These are phyloP conservation scores for Colletotrichum godetiae DNA, from an alignment of 2,329 filamentous ascomycete species.

Conservation along the genomic window DNA sequence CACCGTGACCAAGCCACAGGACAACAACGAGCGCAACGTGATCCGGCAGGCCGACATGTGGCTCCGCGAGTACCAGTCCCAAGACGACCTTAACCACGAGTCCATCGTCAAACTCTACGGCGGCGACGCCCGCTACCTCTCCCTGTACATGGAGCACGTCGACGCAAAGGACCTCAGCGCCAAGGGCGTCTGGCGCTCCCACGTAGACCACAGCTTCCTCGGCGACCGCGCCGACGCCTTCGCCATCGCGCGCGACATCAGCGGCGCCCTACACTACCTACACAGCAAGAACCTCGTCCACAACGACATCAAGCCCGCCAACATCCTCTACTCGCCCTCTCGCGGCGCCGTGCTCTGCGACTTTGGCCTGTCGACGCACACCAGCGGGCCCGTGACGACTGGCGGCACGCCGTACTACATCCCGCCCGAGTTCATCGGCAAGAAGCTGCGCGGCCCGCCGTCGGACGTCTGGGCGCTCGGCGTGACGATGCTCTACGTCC, in stretches of 20 bases:
- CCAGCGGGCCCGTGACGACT: slow-evolving; percentile 56
- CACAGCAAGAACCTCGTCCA: slow-evolving; percentile 65
- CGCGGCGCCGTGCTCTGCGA: slow-evolving; percentile 71
- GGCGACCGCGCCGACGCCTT: slow-evolving; percentile 61
- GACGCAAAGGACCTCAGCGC: slow-evolving; percentile 66
- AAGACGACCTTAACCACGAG: slow-evolving; percentile 65
- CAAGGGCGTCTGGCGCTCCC: slow-evolving; percentile 60
- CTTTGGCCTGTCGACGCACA: slow-evolving; percentile 66
- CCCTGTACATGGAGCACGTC: slow-evolving; percentile 71
- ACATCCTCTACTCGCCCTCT: slow-evolving; percentile 69
- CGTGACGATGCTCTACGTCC: slow-evolving; percentile 69
- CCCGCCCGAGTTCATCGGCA: slow-evolving; percentile 69
- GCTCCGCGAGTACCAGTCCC: slow-evolving; percentile 67
- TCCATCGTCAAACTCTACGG: slow-evolving; percentile 70
- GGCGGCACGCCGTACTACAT: slow-evolving; percentile 73
- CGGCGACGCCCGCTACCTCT: slow-evolving; percentile 69
- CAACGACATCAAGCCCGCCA: slow-evolving; percentile 73
- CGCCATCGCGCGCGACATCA: slow-evolving; percentile 65
- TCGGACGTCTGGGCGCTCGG: slow-evolving; percentile 71
- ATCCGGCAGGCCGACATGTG: slow-evolving; percentile 71
- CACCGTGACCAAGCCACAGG: slow-evolving; percentile 56
- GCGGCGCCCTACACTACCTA: slow-evolving; percentile 66
- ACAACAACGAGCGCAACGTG: slow-evolving; percentile 64
- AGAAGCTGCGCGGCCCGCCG: slow-evolving; percentile 62
- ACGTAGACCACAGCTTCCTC: slow-evolving; percentile 59